phyloP scores from a whole-genome alignment of 176 grass and related monocot genomes.

The Avena insularis region DNA sequence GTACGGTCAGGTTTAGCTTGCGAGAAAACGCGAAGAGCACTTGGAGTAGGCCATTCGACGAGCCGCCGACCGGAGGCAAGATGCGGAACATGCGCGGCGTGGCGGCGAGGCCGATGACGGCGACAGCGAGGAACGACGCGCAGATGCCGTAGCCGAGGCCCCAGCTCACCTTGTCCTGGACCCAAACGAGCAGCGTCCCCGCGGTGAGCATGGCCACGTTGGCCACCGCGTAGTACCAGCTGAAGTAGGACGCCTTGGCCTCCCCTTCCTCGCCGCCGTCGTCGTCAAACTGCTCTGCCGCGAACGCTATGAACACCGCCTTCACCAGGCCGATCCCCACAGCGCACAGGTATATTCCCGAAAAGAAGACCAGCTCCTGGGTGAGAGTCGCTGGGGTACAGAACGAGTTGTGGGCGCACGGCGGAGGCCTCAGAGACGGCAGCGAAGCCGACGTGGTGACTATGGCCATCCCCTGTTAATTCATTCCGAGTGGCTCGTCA shows the following conservation, averaged over 20 bases:
- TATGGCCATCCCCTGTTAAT: background rate
- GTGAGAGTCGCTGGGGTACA: too few species aligned
- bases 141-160: constrained; percentile 61
- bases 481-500: background rate
- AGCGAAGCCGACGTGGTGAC: background rate
- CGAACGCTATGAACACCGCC: constrained; percentile 9
- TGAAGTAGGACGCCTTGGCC: constrained; percentile 59
- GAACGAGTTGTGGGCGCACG: background rate
- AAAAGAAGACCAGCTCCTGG: too few species aligned
- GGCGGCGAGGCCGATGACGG: too few species aligned
- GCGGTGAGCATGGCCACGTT: too few species aligned
- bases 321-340: too few species aligned
- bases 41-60: too few species aligned
- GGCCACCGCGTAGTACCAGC: constrained; percentile 45
- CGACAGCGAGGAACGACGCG: constrained; percentile 31
- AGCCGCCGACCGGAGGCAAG: too few species aligned
- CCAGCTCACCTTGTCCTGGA: constrained; percentile 43
- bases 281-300: constrained; percentile 51
- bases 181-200: too few species aligned
- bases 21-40: too few species aligned
- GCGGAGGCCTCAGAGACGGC: background rate
- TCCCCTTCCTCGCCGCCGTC: background rate
- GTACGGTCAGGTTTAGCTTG: too few species aligned
- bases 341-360: too few species aligned
- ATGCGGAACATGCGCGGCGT: constrained; percentile 18